Evolutionary conservation across 2,329 filamentous ascomycete species (phyloP).

Genomic region (Fusarium nelsonii): DNA sequence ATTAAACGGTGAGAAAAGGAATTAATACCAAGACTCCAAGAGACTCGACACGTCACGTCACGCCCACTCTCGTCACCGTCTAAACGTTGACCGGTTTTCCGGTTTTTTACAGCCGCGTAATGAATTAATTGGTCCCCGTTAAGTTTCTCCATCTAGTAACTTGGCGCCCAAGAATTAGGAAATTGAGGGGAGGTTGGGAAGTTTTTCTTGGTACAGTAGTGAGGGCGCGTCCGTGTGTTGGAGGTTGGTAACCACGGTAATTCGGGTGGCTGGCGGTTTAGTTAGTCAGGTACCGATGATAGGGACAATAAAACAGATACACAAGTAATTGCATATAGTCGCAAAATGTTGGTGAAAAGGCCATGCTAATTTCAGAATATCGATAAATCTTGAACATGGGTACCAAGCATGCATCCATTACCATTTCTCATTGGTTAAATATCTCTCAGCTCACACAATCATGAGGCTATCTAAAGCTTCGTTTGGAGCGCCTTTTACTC

Average conservation of each 20-base stretch:
- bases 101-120: constrained; percentile 20
- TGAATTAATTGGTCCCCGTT: constrained; percentile 14
- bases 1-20: constrained; percentile 2
- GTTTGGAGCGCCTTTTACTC: not conserved
- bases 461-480: not conserved
- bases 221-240: constrained; percentile 6
- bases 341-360: not conserved
- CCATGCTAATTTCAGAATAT: not conserved
- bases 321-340: too few species aligned
- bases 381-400: not conserved
- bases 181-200: constrained; percentile 26
- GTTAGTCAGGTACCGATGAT: not conserved
- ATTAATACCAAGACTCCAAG: constrained; percentile 26
- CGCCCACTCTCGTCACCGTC: constrained; percentile 7
- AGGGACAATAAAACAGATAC: not conserved
- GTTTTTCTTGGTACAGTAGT: constrained; percentile 11
- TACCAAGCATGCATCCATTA: not conserved
- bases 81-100: constrained; percentile 27
- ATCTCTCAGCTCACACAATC: too few species aligned
- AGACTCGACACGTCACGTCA: constrained; percentile 23
- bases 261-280: constrained; percentile 20
- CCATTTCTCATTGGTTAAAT: not conserved
- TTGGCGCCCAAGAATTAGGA: constrained; percentile 14
- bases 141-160: not conserved
- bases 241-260: constrained; percentile 24